Evolutionary conservation across 1,139 yeast genomes (phyloP).

Genomic region (Blastobotrys serpentis): DNA sequence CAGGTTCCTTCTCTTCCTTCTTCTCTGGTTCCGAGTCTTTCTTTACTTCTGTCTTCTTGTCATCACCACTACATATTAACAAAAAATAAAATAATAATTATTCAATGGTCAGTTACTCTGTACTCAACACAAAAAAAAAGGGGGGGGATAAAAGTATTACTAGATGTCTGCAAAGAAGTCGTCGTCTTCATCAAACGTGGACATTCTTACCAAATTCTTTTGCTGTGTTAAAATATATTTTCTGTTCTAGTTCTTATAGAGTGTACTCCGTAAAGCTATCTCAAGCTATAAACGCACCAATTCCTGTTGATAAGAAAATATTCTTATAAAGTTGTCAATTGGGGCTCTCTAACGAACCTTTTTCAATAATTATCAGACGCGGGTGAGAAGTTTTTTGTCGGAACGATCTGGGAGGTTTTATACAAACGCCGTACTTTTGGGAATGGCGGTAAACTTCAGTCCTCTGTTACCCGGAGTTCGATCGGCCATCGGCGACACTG

Average conservation of each 20-base stretch:
- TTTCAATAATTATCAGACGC: not conserved
- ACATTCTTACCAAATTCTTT: slow-evolving; percentile 41
- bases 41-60: slow-evolving; percentile 22
- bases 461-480: not conserved
- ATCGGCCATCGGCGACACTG: not conserved
- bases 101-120: slow-evolving; percentile 5
- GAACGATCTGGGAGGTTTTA: not conserved
- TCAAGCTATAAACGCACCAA: slow-evolving; percentile 10
- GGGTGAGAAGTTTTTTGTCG: not conserved
- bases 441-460: not conserved
- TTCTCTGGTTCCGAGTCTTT: slow-evolving; percentile 23
- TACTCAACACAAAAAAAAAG: slow-evolving; percentile 9
- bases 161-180: slow-evolving; percentile 77
- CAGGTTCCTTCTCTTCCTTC: slow-evolving; percentile 15
- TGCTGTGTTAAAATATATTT: slow-evolving; percentile 10
- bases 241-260: slow-evolving; percentile 5
- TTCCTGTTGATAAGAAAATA: not conserved
- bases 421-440: not conserved
- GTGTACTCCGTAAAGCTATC: slow-evolving; percentile 11
- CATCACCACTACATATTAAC: slow-evolving; percentile 37
- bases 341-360: not conserved
- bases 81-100: slow-evolving; percentile 6
- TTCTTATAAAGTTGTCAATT: not conserved
- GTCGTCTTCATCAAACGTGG: slow-evolving; percentile 78
- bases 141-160: slow-evolving; percentile 30